Evolutionary conservation across 2,329 filamentous ascomycete species (phyloP).

Genomic region (Emmonsiellopsis sp.): DNA sequence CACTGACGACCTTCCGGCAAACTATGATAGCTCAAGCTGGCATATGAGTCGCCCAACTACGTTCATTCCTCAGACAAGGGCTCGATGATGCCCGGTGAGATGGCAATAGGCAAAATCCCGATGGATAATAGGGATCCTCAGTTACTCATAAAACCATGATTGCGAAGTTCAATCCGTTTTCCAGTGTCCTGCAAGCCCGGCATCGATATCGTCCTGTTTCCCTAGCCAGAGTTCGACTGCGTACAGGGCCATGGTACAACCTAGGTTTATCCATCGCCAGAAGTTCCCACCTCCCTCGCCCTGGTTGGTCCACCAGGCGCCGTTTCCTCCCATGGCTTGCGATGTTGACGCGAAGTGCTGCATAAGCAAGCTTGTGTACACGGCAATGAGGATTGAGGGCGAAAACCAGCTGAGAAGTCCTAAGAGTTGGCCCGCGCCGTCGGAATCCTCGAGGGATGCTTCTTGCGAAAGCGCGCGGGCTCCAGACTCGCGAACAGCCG

Average conservation of each 20-base stretch:
- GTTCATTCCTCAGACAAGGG: too few species aligned
- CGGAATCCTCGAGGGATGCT: constrained; percentile 73
- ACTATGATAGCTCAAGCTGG: too few species aligned
- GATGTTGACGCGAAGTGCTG: constrained; percentile 81
- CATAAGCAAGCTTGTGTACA: constrained; percentile 90
- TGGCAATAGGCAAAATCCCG: background rate
- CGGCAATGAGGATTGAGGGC: constrained; percentile 85
- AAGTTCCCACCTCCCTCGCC: constrained; percentile 77
- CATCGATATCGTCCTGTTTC: constrained; percentile 61
- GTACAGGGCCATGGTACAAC: constrained; percentile 80
- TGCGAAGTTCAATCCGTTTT: constrained; percentile 65
- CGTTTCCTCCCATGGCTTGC: constrained; percentile 50
- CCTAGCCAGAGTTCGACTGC: constrained; percentile 83
- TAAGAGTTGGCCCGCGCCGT: constrained; percentile 70
- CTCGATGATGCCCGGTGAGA: too few species aligned
- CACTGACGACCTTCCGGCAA: too few species aligned
- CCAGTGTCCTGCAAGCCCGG: constrained; percentile 70
- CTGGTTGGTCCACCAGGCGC: constrained; percentile 75
- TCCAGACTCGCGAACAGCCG: constrained; percentile 79
- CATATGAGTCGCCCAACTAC: too few species aligned
- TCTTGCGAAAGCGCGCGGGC: constrained; percentile 76
- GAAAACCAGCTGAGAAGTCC: constrained; percentile 89
- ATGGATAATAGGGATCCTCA: background rate
- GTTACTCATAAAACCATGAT: background rate
- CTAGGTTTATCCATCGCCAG: constrained; percentile 91